Conservation (phyloP, 495 filamentous ascomycete species). For the Trichoderma erinaceum region DNA sequence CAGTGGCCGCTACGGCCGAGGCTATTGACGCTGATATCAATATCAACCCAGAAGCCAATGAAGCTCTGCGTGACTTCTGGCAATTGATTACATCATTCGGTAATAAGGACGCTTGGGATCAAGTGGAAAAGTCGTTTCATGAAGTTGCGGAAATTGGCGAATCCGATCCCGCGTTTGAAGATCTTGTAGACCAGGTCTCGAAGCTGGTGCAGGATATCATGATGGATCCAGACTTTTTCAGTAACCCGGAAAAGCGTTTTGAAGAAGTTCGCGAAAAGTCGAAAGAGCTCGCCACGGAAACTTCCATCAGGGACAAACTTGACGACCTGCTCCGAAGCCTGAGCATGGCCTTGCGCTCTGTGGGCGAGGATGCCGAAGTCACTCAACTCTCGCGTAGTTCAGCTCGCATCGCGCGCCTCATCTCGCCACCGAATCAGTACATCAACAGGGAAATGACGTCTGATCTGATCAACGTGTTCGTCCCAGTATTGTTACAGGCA, state of each 20-base stretch:
- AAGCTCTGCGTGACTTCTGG: conserved; percentile 74
- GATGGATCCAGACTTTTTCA: conserved; percentile 80
- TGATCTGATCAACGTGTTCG: conserved; percentile 69
- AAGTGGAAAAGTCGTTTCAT: conserved; percentile 58
- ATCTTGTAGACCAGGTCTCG: conserved; percentile 63
- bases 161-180: conserved; percentile 78
- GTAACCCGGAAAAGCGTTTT: conserved; percentile 62
- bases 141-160: conserved; percentile 66
- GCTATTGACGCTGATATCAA: conserved; percentile 62
- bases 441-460: conserved; percentile 64
- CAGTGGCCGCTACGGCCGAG: conserved; percentile 55
- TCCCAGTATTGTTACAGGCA: conserved; percentile 67
- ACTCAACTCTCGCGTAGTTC: conserved; percentile 59
- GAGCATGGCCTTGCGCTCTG: conserved; percentile 58
- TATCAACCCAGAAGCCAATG: conserved; percentile 66
- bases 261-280: conserved; percentile 63
- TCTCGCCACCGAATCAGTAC: conserved; percentile 49
- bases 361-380: conserved; percentile 64
- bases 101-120: conserved; percentile 65
- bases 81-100: conserved; percentile 71
- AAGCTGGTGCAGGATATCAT: conserved; percentile 71
- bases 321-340: conserved; percentile 65
- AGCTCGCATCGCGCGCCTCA: conserved; percentile 55
- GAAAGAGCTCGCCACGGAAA: conserved; percentile 54
- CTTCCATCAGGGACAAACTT: conserved; percentile 63